Evolutionary conservation across 345 rosid genomes (phyloP), one percentile per base, ranked within the genome.

Genomic region (Salix udensis): DNA sequence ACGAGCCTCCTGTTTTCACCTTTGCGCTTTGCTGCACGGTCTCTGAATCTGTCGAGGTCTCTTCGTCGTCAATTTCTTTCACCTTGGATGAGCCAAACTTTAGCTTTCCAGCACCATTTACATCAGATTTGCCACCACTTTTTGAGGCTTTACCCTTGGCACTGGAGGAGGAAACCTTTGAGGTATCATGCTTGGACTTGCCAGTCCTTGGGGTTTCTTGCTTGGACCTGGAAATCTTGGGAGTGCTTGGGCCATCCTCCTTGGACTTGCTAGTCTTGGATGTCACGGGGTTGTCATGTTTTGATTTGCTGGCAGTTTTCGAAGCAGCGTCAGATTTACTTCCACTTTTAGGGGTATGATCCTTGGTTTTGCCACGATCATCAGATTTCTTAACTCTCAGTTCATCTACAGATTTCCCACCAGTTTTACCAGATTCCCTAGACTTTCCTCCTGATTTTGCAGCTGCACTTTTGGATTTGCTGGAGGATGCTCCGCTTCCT

Each of bases 401-500:
- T 36, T 26, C 85, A 67, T 84, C 87, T 77, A 75, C 77, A 58
- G 87, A 82, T 83, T 87, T 89, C 64, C 88, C 82, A 72, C 87
- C 92, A 70, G 68, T 76, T 75, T 77, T 88, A 73, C 64, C 23
- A 4, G 74, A 80, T 34, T 80, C 89, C 86, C 78, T 77, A 1
- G 74, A 70, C 40, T 85, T 88, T 31, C 70, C 81, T 66, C 75
- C 86, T 50, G 87, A 69, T 46, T 82, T 84, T 13, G 76, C 10
- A 2, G 79, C 68, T 31, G 67, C 61, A 62, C 50, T 75, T 77
- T 70, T 83, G 60, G 92, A 78, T 87, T 94, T 96, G 76, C 88
- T 85, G 37, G 93, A 84, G 68, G 90, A 85, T 80, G 83, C 86
- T 69, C 88, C 94, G 78, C 88, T 83, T 74, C 87, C 85, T 87